Conservation (phyloP, 1,284 basidiomycete genomes). For the Papiliotrema terrestris region DNA sequence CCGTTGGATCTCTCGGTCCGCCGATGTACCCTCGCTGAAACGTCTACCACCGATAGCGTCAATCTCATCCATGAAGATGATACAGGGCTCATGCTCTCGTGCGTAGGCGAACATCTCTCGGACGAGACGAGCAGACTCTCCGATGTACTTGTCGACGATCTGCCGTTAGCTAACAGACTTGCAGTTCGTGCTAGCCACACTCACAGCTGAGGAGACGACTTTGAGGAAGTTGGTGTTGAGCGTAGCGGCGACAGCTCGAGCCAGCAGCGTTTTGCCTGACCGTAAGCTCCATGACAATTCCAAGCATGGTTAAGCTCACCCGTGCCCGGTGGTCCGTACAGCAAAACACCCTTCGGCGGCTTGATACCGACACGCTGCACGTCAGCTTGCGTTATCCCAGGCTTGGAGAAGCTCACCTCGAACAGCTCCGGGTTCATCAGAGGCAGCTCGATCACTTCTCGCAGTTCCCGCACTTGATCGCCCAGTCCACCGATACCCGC, state of each 20-base stretch:
- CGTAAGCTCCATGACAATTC: not conserved
- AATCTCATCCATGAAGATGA: slow-evolving; percentile 71
- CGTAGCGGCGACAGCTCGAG: slow-evolving; percentile 92
- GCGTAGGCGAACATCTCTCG: slow-evolving; percentile 99
- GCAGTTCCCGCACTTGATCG: slow-evolving; percentile 93
- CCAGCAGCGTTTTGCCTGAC: slow-evolving; percentile 76
- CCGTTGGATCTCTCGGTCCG: slow-evolving; percentile 97
- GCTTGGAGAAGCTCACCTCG: slow-evolving; percentile 37
- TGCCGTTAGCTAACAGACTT: slow-evolving; percentile 10
- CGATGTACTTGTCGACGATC: slow-evolving; percentile 99
- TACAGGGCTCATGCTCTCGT: slow-evolving; percentile 94
- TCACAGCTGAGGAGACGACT: slow-evolving; percentile 87
- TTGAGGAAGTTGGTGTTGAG: slow-evolving; percentile 96
- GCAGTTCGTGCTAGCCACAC: slow-evolving; percentile 12
- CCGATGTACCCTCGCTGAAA: slow-evolving; percentile 97
- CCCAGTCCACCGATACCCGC: slow-evolving; percentile 94
- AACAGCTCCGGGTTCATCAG: slow-evolving; percentile 95
- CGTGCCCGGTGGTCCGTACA: slow-evolving; percentile 93
- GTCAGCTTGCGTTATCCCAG: slow-evolving; percentile 2
- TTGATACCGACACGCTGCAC: slow-evolving; percentile 85
- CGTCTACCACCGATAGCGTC: slow-evolving; percentile 93
- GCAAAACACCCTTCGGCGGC: slow-evolving; percentile 92
- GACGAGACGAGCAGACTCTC: slow-evolving; percentile 91
- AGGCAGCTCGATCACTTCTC: slow-evolving; percentile 96
- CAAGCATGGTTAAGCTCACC: slow-evolving; percentile 53